Evolutionary conservation across 2,329 filamentous ascomycete genomes (phyloP), one percentile per base, ranked within the genome.

Genomic region (Arthrinium puccinioides): DNA sequence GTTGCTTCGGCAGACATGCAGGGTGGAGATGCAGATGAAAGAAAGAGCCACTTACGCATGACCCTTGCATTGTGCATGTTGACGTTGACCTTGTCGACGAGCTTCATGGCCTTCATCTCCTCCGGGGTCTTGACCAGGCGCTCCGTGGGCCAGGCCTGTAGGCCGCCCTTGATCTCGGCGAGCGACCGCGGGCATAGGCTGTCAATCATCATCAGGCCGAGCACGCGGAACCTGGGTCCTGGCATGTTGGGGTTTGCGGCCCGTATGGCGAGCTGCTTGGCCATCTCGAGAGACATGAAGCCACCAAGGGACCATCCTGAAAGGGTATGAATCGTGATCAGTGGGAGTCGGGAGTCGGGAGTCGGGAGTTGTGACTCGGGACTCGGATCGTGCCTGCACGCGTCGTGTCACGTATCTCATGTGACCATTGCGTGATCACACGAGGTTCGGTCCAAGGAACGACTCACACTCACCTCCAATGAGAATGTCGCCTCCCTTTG

Each of bases 231-330:
- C 4, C 40, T 33, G 11, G 48, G 45, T 11, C 23, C 25, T n/a
- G 24, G 36, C 10, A 45, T 41, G 1, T 44, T 38, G 11, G 64
- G 60, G 7, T 54, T 53, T 8, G 51, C 38, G n/a, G n/a, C n/a
- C n/a, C n/a, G n/a, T n/a, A n/a, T n/a, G 8, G 55, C 57, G 7
- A 75, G 53, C 42, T 66, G 53, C 35, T 61, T 55, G 6, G 72
- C 64, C 34, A 75, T 60, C 48, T 76, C 69, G 10, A 77, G 57
- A 6, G 70, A 64, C 13, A 76, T 48, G 29, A 71, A 49, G 0
- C 73, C 74, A 10, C 74, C 74, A 4, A 76, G 48, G 4, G 70
- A 74, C 73, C 73, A 77, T 4, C 73, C 55, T 57, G 31, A n/a
- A n/a, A n/a, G n/a, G n/a, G n/a, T n/a, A n/a, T n/a, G n/a, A n/a